Conservation (phyloP, 257 asterid genomes). For the Gentiana macrophylla region DNA sequence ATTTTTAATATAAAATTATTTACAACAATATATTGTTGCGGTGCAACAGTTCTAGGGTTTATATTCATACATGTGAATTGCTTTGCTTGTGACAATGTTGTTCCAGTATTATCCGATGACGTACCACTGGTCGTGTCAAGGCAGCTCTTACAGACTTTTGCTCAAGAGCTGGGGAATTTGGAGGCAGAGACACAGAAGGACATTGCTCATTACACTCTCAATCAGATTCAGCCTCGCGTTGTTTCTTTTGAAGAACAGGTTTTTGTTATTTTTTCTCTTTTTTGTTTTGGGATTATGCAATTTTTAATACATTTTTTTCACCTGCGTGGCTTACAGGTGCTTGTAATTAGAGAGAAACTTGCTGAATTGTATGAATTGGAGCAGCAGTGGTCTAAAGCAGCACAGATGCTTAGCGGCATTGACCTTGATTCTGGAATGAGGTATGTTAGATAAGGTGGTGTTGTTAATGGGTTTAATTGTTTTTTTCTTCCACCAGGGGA, state of each 20-base stretch:
- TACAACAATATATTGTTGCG: no score
- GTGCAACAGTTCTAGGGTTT: conserved; percentile 4
- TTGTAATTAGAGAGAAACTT: conserved; percentile 87
- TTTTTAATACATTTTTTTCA: background rate
- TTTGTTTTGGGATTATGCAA: background rate
- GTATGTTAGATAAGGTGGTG: conserved; percentile 24
- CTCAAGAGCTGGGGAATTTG: conserved; percentile 79
- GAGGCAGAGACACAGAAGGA: conserved; percentile 89
- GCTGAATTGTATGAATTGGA: conserved; percentile 92
- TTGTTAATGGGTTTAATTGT: background rate
- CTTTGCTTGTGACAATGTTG: background rate
- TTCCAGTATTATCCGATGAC: conserved; percentile 74
- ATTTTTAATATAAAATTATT: background rate
- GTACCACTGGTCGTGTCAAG: conserved; percentile 93
- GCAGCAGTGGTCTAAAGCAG: conserved; percentile 93
- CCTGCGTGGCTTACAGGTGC: conserved; percentile 40
- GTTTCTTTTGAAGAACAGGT: conserved; percentile 98
- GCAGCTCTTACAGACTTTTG: conserved; percentile 88
- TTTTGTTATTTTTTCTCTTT: background rate
- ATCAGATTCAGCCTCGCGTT: conserved; percentile 93
- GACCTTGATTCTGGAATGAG: conserved; percentile 99
- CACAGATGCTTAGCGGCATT: conserved; percentile 98
- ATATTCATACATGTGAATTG: background rate
- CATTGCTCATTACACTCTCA: conserved; percentile 75
- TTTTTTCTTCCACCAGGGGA: background rate